These are phyloP conservation scores for Pythium folliculosum DNA, from an alignment of 352 stramenopile genomes.

Conservation along the genomic window DNA sequence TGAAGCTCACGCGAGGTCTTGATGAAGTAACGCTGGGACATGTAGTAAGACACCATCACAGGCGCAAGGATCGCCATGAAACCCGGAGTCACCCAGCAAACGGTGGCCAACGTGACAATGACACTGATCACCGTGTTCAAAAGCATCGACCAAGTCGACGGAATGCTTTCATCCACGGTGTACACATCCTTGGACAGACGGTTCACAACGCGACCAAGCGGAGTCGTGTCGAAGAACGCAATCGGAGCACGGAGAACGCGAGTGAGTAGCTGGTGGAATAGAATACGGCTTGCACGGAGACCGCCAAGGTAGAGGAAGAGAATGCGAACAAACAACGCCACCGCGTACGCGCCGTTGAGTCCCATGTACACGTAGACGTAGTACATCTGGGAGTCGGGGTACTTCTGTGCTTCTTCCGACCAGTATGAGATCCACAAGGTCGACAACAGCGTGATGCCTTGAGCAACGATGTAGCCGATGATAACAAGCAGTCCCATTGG, in stretches of 20 bases:
- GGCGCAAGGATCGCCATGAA: slow-evolving; percentile 81
- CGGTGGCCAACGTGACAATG: slow-evolving; percentile 57
- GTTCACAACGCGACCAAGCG: slow-evolving; percentile 76
- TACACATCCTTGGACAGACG: slow-evolving; percentile 79
- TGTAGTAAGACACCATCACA: slow-evolving; percentile 64
- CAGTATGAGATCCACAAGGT: slow-evolving; percentile 95
- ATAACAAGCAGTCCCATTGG: slow-evolving; percentile 52
- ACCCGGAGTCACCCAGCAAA: slow-evolving; percentile 69
- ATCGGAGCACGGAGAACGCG: slow-evolving; percentile 66
- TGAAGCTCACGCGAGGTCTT: slow-evolving; percentile 92
- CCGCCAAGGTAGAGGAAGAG: slow-evolving; percentile 64
- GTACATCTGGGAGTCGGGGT: slow-evolving; percentile 65
- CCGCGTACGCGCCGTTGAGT: slow-evolving; percentile 61
- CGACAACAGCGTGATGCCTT: slow-evolving; percentile 54
- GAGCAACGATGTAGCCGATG: slow-evolving; percentile 51
- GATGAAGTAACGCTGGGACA: slow-evolving; percentile 93
- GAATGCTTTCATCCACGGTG: slow-evolving; percentile 73
- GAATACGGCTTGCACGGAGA: slow-evolving; percentile 54
- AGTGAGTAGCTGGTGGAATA: slow-evolving; percentile 66
- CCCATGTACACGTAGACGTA: slow-evolving; percentile 85
- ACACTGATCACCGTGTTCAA: slow-evolving; percentile 73
- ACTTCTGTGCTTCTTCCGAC: slow-evolving; percentile 69
- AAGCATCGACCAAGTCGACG: slow-evolving; percentile 65
- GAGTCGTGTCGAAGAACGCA: slow-evolving; percentile 85
- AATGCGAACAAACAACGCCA: slow-evolving; percentile 64